Conservation (phyloP, 1,284 basidiomycete genomes). For the Cutaneotrichosporon sp. region DNA sequence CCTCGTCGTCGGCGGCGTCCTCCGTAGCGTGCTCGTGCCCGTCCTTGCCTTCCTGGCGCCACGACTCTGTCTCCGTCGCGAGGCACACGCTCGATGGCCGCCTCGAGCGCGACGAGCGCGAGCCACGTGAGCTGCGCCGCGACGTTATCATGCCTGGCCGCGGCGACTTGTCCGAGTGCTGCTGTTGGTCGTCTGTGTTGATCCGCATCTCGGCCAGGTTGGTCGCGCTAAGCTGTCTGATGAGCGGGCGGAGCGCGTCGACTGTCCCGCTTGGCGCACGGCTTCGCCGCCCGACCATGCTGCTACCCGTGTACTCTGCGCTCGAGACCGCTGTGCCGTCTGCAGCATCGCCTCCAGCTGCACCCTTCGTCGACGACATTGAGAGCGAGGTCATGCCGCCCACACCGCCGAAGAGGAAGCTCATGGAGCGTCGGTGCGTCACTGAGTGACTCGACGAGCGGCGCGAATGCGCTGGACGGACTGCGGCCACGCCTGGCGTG, state of each 20-base stretch:
- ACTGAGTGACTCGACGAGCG: conserved; percentile 20
- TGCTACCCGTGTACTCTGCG: conserved; percentile 12
- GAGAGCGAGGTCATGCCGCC: conserved; percentile 42
- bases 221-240: conserved; percentile 32
- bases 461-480: conserved; percentile 14
- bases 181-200: conserved; percentile 15
- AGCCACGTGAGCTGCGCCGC: conserved; percentile 7
- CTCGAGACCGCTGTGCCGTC: conserved; percentile 9
- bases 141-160: conserved; percentile 5
- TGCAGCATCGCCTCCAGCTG: neutral
- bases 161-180: conserved; percentile 5
- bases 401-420: conserved; percentile 46
- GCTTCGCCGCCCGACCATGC: conserved; percentile 22
- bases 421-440: conserved; percentile 34
- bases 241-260: conserved; percentile 28
- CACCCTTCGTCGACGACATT: conserved; percentile 16
- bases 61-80: neutral
- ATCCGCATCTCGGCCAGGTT: conserved; percentile 26
- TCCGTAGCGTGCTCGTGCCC: neutral
- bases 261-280: conserved; percentile 22
- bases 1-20: neutral
- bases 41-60: conserved; percentile 5
- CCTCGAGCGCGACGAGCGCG: neutral
- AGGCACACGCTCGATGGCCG: conserved; percentile 8
- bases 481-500: conserved; percentile 21